Evolutionary conservation across 73 alveolate genomes (phyloP).

Genomic region (Stentor coeruleus): DNA sequence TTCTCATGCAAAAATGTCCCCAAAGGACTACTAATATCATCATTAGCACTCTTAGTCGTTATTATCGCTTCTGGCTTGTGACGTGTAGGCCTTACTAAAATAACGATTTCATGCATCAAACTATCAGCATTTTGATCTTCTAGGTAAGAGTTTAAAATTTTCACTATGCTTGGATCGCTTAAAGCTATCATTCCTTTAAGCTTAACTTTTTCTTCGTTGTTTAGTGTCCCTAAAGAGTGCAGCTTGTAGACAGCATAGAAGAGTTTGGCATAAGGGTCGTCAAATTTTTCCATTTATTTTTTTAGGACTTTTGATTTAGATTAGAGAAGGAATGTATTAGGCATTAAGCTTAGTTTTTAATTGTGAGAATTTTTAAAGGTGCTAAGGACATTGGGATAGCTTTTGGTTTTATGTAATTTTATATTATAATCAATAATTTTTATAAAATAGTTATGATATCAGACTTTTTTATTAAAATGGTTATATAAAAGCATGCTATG

Average conservation of each 20-base stretch:
- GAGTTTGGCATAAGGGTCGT: constrained; percentile 3
- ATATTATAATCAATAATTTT: too few species aligned
- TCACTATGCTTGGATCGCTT: neutral
- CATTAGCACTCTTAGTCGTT: neutral
- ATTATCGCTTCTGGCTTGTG: constrained; percentile 9
- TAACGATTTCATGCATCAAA: constrained; percentile 8
- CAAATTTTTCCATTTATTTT: neutral
- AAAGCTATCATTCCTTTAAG: neutral
- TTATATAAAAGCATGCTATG: too few species aligned
- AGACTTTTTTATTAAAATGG: too few species aligned
- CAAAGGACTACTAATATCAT: neutral
- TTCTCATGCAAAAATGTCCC: constrained; percentile 14
- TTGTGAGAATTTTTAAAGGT: too few species aligned
- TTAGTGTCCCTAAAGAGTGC: neutral
- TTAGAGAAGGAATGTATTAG: too few species aligned
- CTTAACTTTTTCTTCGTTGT: neutral
- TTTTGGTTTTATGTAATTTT: too few species aligned
- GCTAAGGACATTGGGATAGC: too few species aligned
- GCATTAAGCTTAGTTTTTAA: too few species aligned
- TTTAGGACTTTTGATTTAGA: too few species aligned
- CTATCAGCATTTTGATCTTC: constrained; percentile 5
- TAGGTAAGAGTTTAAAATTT: neutral
- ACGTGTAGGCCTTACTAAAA: neutral
- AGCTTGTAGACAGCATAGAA: constrained; percentile 16
- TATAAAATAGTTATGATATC: too few species aligned